phyloP scores from a whole-genome alignment of 768 basidiomycete genomes.

The Russula abietina region DNA sequence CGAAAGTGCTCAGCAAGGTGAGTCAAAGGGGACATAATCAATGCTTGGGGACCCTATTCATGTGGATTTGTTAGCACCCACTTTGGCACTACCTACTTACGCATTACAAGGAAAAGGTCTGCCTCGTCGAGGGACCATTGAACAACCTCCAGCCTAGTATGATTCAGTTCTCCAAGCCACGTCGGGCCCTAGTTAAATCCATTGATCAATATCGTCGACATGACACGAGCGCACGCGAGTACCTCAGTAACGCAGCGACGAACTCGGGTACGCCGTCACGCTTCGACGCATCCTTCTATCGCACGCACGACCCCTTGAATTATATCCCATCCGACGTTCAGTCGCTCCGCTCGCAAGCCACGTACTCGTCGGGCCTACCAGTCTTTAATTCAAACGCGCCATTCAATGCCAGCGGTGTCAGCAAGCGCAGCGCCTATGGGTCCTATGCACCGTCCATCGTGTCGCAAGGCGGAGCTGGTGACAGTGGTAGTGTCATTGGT shows the following conservation, averaged over 20 bases:
- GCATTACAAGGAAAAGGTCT: constrained; percentile 94
- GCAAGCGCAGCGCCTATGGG: constrained; percentile 65
- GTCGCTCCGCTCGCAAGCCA: constrained; percentile 93
- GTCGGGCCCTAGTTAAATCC: constrained; percentile 79
- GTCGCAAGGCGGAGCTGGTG: constrained; percentile 77
- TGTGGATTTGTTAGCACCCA: constrained; percentile 63
- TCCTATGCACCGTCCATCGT: constrained; percentile 88
- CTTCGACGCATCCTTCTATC: constrained; percentile 93
- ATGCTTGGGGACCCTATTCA: constrained; percentile 14
- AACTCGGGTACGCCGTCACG: constrained; percentile 86
- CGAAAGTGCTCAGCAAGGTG: too few relatives aligned
- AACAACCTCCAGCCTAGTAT: constrained; percentile 96
- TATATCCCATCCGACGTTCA: constrained; percentile 96
- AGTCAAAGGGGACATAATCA: too few relatives aligned
- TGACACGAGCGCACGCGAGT: constrained; percentile 87
- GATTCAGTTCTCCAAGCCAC: constrained; percentile 99
- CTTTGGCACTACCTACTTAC: constrained; percentile 98
- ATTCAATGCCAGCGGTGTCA: constrained; percentile 60
- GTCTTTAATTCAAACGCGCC: constrained; percentile 68
- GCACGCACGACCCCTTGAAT: constrained; percentile 87
- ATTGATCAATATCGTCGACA: constrained; percentile 93
- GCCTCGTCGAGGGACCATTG: constrained; percentile 92
- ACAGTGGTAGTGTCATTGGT: constrained; percentile 45
- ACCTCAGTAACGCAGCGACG: constrained; percentile 34
- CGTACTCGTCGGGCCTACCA: constrained; percentile 87